Percentiles rank a stretch among this genome's conserved stretches.
These are phyloP conservation scores for Teratosphaeria pseudoeucalypti DNA, from an alignment of 2,329 filamentous ascomycete species.

Conservation along the genomic window DNA sequence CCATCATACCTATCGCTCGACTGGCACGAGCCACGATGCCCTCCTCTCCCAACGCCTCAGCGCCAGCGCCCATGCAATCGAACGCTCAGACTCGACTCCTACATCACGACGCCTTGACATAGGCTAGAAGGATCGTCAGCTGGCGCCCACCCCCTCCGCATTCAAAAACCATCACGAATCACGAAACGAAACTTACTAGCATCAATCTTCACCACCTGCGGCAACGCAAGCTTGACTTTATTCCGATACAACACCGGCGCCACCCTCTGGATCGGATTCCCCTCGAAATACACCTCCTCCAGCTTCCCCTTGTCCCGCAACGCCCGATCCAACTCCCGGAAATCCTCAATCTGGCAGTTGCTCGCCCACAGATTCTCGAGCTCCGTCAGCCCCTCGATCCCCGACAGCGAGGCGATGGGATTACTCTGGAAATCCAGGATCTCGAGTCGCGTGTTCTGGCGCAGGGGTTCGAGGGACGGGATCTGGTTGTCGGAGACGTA, in stretches of 20 bases:
- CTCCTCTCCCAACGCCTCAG: background rate
- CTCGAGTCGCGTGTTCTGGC: constrained; percentile 46
- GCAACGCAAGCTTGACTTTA: constrained; percentile 79
- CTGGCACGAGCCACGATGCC: background rate
- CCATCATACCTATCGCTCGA: background rate
- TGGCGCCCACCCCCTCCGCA: background rate
- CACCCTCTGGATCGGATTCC: constrained; percentile 74
- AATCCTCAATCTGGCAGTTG: constrained; percentile 71
- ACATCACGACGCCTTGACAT: background rate
- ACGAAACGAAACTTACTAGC: constrained; percentile 62
- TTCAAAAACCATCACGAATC: background rate
- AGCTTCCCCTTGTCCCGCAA: constrained; percentile 69
- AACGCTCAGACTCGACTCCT: background rate
- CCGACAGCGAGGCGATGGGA: constrained; percentile 62
- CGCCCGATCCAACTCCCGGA: constrained; percentile 69
- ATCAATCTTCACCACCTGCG: constrained; percentile 87
- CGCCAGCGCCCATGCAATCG: background rate
- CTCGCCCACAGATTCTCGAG: constrained; percentile 93
- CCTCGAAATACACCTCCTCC: constrained; percentile 91
- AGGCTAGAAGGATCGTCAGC: background rate
- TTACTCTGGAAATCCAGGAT: constrained; percentile 89
- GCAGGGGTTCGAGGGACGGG: constrained; percentile 61
- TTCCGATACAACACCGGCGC: constrained; percentile 83
- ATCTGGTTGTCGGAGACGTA: constrained; percentile 96
- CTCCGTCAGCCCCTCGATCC: constrained; percentile 56